Conservation (phyloP, 768 basidiomycete species). For the Pleurotus giganteus region DNA sequence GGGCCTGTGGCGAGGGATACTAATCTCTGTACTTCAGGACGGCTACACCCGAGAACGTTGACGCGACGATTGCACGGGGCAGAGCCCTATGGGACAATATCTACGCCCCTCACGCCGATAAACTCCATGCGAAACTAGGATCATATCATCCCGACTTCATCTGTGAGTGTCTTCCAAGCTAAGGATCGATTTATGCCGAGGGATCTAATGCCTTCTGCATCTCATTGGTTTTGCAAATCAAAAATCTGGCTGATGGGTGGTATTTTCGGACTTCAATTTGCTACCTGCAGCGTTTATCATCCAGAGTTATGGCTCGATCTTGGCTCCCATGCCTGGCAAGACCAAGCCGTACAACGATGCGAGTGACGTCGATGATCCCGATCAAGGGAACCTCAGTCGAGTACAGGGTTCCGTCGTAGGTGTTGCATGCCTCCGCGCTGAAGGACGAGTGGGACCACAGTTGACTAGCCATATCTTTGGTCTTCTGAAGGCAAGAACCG, state of each 20-base stretch:
- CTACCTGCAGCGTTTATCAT: conserved; percentile 73
- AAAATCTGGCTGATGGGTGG: not conserved
- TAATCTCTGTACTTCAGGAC: conserved; percentile 38
- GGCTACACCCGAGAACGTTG: conserved; percentile 60
- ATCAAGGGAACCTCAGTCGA: conserved; percentile 84
- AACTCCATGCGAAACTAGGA: conserved; percentile 83
- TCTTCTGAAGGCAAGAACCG: conserved; percentile 76
- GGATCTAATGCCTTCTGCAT: not conserved
- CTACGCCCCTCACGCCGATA: conserved; percentile 86
- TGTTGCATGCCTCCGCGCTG: conserved; percentile 81
- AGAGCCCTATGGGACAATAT: conserved; percentile 79
- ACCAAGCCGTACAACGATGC: conserved; percentile 39
- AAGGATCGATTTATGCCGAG: conserved; percentile 4
- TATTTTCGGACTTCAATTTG: conserved; percentile 21
- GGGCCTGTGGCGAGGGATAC: not conserved
- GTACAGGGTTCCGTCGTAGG: conserved; percentile 83
- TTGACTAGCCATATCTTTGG: conserved; percentile 88
- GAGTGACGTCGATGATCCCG: conserved; percentile 42
- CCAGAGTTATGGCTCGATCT: conserved; percentile 77
- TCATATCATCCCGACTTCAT: conserved; percentile 88
- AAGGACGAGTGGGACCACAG: conserved; percentile 83
- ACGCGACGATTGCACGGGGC: conserved; percentile 68
- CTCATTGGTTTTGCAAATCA: conserved; percentile 9
- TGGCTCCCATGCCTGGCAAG: conserved; percentile 69
- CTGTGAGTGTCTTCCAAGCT: no score